A percentile compares a stretch with the other conserved stretches of the same genome.
phyloP scores from a whole-genome alignment of 192 early-diverging fungal species.

The Entomortierella parvispora region DNA sequence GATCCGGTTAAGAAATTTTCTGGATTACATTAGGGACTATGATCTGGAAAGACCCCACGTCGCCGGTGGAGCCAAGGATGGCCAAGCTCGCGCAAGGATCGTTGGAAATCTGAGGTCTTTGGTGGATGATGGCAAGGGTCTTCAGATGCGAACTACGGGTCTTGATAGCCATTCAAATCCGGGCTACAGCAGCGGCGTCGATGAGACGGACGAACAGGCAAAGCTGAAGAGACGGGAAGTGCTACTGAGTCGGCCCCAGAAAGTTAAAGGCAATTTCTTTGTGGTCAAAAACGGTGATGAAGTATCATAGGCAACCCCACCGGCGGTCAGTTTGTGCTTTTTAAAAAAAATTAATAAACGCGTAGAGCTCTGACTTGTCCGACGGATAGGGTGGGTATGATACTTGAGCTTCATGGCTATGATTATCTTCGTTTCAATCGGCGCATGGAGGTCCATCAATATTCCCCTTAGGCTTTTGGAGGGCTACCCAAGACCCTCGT shows the following conservation, averaged over 20 bases:
- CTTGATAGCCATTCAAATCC: too few species aligned
- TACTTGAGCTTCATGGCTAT: too few species aligned
- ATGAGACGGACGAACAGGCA: slow-evolving; percentile 5
- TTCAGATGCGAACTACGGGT: slow-evolving; percentile 9
- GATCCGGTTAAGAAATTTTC: slow-evolving; percentile 35
- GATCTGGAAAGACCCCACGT: neutral
- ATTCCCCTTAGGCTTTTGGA: too few species aligned
- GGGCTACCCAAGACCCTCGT: too few species aligned
- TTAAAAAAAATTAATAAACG: neutral
- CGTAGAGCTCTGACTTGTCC: too few species aligned
- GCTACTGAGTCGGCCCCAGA: slow-evolving; percentile 14
- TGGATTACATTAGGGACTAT: slow-evolving; percentile 26
- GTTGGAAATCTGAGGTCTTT: slow-evolving; percentile 30
- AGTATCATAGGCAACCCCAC: slow-evolving; percentile 8
- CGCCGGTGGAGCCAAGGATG: neutral
- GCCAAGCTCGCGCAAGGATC: neutral
- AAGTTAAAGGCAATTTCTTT: slow-evolving; percentile 47
- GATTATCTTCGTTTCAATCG: too few species aligned
- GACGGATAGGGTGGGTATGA: too few species aligned
- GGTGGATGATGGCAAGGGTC: slow-evolving; percentile 40
- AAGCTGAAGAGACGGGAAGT: slow-evolving; percentile 10
- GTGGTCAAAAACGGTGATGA: slow-evolving; percentile 28
- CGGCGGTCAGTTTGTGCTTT: neutral
- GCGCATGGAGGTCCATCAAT: too few species aligned
- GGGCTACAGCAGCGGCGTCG: neutral